Percentiles rank a stretch among this genome's conserved stretches.
Conservation (phyloP, 164 flowering plant genomes). For the Macadamia integrifolia region DNA sequence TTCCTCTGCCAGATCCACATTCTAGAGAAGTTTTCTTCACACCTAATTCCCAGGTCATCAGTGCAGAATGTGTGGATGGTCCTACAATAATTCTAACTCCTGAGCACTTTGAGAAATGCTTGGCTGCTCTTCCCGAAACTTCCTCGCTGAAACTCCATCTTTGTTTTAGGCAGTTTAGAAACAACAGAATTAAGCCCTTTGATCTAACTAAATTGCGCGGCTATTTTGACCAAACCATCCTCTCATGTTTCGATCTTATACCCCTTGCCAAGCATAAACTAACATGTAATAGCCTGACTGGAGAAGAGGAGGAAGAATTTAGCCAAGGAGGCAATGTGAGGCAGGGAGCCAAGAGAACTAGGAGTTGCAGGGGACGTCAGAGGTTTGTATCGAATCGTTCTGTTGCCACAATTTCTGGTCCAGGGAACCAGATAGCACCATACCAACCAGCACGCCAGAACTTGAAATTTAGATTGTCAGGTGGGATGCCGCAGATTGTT, state of each 20-base stretch:
- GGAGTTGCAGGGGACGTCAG: slow-evolving; percentile 42
- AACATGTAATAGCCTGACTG: slow-evolving; percentile 8
- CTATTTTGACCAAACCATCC: slow-evolving; percentile 65
- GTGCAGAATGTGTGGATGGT: slow-evolving; percentile 97
- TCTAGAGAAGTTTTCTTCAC: slow-evolving; percentile 94
- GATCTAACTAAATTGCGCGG: slow-evolving; percentile 75
- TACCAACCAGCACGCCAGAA: slow-evolving; percentile 26
- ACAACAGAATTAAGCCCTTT: slow-evolving; percentile 67
- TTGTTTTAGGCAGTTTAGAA: slow-evolving; percentile 71
- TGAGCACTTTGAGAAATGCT: slow-evolving; percentile 73
- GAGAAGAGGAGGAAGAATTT: slow-evolving; percentile 47
- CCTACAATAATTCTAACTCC: slow-evolving; percentile 78
- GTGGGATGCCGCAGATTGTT: slow-evolving; percentile 25
- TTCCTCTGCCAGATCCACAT: slow-evolving; percentile 51
- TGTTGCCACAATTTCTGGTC: slow-evolving; percentile 21
- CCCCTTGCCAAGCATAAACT: slow-evolving; percentile 20
- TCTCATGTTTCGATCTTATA: slow-evolving; percentile 50
- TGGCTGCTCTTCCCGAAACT: slow-evolving; percentile 39
- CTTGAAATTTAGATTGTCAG: slow-evolving; percentile 27
- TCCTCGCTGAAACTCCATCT: slow-evolving; percentile 45
- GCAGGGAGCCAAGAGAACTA: slow-evolving; percentile 51
- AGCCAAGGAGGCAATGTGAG: slow-evolving; percentile 30
- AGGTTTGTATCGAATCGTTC: slow-evolving; percentile 19
- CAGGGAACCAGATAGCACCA: slow-evolving; percentile 10
- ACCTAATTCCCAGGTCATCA: slow-evolving; percentile 77